Evolutionary conservation across 2,329 filamentous ascomycete genomes (phyloP), one percentile per base, ranked within the genome.

Genomic region (Microdochium trichocladiopsis): DNA sequence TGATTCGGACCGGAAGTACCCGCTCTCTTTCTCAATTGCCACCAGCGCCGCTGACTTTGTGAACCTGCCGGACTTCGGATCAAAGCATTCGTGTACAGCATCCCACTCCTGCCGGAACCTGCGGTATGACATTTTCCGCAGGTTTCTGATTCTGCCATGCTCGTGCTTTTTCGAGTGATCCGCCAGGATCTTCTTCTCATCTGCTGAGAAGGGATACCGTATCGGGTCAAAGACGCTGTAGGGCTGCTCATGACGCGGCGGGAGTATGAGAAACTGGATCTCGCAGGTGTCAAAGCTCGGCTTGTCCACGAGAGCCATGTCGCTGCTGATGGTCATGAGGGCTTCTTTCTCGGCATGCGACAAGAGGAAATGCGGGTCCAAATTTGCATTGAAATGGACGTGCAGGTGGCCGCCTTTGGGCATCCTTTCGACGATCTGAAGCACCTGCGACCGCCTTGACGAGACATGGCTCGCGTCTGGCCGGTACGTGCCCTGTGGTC

Each of bases 331-430:
- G 61, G 82, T 88, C 84, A 91, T 89, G 57, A 78, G 78, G 1
- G 76, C 61, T 73, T 84, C 81, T 4, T 56, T 72, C 71, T 72
- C 78, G 57, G 72, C 80, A 58, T 73, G 72, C 23, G 71, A 67
- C 12, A 90, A 72, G 21, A 90, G 71, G 4, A 83, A 74, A 2
- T 72, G 65, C 10, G 86, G 84, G 14, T 74, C 71, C 4, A 90
- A 71, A 55, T 86, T 88, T n/a, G 87, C 79, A 63, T 90, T 91
- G 73, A 88, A 90, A 65, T 91, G 87, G 23, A 90, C 79, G 65
- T 91, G 87, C 23, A 90, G 72, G 62, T 90, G 84, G 1, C 79
- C 78, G 2, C 86, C 87, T 66, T 91, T 91, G 43, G 87, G 87
- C 72, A 88, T 78, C 52, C 66, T 62, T 28, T 70, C 70, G 5